Evolutionary conservation across 2,329 filamentous ascomycete species (phyloP), one percentile per base, ranked within the genome.

Genomic region (Coleophoma eucalyptorum): DNA sequence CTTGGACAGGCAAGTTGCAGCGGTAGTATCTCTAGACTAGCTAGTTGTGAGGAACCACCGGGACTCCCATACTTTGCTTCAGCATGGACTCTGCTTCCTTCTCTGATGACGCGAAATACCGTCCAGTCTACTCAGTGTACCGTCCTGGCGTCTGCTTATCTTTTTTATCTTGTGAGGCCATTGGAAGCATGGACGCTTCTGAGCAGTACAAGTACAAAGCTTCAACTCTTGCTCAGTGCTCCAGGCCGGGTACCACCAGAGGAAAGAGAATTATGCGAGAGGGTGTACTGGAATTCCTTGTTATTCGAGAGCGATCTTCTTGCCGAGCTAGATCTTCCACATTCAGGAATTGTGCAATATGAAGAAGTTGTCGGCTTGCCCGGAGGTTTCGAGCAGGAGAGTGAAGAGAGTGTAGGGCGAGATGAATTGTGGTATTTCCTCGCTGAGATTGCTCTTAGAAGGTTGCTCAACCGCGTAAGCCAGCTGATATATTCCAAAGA

Each of bases 401-500:
- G 84, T n/a, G 83, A 85, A 50, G 81, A 85, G 56, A 73, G 75
- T 7, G 80, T 83, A 7, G 87, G 86, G 12, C 80, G 83, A 45
- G 89, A 93, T 60, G 88, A 93, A 52, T 73, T 93, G 13, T 93
- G 89, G 88, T 94, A 94, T 63, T 93, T 93, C 60, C 72, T 93
- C 31, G 89, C 89, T 35, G 89, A 93, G 62, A 92, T 94, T 55
- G 89, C 88, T 4, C 73, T 94, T 12, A 81, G 89, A 43, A 77
- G 89, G 50, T 78, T 94, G 3, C 77, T 93, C 58, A 91, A 91
- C 65, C 79, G 87, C 52, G 87, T 90, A 61, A 90, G 85, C 70
- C 86, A 90, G 64, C 81, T 90, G 60, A 87, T 91, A 55, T 91
- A 91, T 66, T 86, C 86, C 44, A 87, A 88, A 62, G 83, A 86